These are phyloP conservation scores for Sporisorium sorghi DNA, from an alignment of 1,284 basidiomycete genomes.

Conservation along the genomic window DNA sequence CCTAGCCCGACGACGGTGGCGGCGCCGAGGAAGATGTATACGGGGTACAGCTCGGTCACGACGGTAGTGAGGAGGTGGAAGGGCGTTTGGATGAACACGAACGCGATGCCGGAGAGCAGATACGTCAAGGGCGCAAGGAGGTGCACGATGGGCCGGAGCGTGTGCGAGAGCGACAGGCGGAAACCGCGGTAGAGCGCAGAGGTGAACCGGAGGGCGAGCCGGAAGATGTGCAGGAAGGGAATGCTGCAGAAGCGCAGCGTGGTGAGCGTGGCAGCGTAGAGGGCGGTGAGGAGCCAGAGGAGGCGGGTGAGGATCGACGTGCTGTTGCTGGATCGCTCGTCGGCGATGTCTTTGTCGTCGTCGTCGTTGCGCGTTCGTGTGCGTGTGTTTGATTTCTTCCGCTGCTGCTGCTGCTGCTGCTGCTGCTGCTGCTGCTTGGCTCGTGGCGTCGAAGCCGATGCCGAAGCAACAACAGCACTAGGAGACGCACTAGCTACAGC, in stretches of 20 bases:
- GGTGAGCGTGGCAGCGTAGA: slow-evolving; percentile 4
- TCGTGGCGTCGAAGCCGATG: too few relatives aligned
- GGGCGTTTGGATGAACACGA: slow-evolving; percentile 31
- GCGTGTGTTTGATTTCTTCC: background rate
- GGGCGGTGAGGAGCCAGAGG: background rate
- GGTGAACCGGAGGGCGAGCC: slow-evolving; percentile 6
- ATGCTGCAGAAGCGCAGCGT: background rate
- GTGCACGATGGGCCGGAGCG: slow-evolving; percentile 24
- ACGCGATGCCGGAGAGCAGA: slow-evolving; percentile 31
- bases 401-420: slow-evolving; percentile 1
- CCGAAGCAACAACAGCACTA: slow-evolving; percentile 5
- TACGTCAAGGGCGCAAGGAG: slow-evolving; percentile 37
- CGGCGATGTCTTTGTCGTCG: slow-evolving; percentile 5
- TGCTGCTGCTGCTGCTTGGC: slow-evolving; percentile 5
- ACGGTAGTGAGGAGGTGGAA: background rate
- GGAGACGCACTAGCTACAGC: slow-evolving; percentile 8
- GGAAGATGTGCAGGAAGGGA: background rate
- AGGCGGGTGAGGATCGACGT: background rate
- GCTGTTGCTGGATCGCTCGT: slow-evolving; percentile 6
- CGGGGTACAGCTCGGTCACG: slow-evolving; percentile 39
- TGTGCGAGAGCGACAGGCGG: slow-evolving; percentile 18
- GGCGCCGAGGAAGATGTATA: slow-evolving; percentile 52
- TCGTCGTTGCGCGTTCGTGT: background rate
- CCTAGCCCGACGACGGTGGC: slow-evolving; percentile 31
- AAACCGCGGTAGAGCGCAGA: slow-evolving; percentile 8